These are phyloP conservation scores for Penicillium simplicissimum DNA, from an alignment of 495 filamentous ascomycete species.

Conservation along the genomic window DNA sequence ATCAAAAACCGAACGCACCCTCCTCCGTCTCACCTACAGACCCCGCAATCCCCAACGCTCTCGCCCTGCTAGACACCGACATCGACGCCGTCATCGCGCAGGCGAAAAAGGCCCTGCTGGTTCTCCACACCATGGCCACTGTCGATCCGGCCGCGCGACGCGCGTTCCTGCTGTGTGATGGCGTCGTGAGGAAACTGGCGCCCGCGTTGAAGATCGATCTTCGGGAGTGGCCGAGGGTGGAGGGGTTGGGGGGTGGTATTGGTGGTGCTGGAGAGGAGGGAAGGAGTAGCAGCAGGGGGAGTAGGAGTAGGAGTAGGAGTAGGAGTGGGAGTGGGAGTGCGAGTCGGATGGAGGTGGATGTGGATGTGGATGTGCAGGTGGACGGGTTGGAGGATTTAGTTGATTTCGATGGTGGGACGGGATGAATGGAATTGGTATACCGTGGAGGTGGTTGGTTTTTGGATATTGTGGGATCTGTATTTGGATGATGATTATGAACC, in stretches of 20 bases:
- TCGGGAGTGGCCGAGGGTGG: constrained; percentile 27
- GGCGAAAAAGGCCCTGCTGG: constrained; percentile 50
- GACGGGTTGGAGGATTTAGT: constrained; percentile 22
- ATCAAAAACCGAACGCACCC: background rate
- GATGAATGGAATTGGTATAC: background rate
- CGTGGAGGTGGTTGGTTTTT: background rate
- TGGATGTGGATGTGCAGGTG: constrained; percentile 9
- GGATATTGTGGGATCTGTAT: background rate
- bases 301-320: background rate
- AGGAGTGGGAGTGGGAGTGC: background rate
- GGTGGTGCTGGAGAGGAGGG: background rate
- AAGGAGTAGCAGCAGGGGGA: no score
- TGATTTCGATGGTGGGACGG: constrained; percentile 18
- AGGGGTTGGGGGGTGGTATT: background rate
- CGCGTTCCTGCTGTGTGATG: constrained; percentile 49
- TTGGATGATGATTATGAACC: background rate
- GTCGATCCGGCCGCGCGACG: constrained; percentile 47
- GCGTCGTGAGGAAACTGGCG: constrained; percentile 31
- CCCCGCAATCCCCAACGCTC: background rate
- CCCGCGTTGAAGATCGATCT: constrained; percentile 34
- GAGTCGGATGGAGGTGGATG: constrained; percentile 11
- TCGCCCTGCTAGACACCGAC: constrained; percentile 13
- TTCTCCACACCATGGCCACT: constrained; percentile 48
- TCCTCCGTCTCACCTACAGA: background rate
- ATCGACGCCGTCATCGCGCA: constrained; percentile 36